Evolutionary conservation across 257 asterid genomes (phyloP), one percentile per base, ranked within the genome.

Genomic region (Forsythia suspensa): DNA sequence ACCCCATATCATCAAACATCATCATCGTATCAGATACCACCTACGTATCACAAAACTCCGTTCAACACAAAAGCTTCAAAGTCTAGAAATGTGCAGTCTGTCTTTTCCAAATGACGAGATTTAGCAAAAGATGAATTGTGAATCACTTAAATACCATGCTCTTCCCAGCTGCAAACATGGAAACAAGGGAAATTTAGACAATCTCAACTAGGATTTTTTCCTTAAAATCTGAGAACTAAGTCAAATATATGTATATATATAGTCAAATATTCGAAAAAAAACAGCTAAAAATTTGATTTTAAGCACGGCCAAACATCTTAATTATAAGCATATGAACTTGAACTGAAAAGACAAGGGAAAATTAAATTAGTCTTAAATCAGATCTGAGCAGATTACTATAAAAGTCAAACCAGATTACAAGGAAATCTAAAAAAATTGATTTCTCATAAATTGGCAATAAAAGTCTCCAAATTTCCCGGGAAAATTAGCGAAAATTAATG

Each of bases 1-100:
- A 85, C 59, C 86, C 91, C 85, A 83, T 82, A 2, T 90, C 92
- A 70, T 88, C 92, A 59, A 86, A 86, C 88, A 87, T 86, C 89
- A 87, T 89, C 90, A 87, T 89, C 68, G 76, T 76, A 18, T 21
- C 77, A 73, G 4, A 11, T 57, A 7, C 15, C 15, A 15, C 3
- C 11, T 12, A 3, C 40, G 34, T 12, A 61, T 11, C n/a, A 59
- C 66, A 36, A 42, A 44, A 71, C 29, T 40, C 4, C 43, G 39
- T n/a, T 24, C 20, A 51, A 70, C 4, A 44, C 72, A 63, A 41
- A 72, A 76, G 73, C 21, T 57, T 66, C 70, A 68, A 70, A 46
- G 66, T 69, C 82, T 69, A 43, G 37, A 6, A 6, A 24, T 37
- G 18, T 48, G 43, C 29, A 1, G 9, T 51, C 12, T 70, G 18